Evolutionary conservation across 1,284 basidiomycete genomes (phyloP), one percentile per base, ranked within the genome.

Genomic region (Pyrrhoderma lamaoense): DNA sequence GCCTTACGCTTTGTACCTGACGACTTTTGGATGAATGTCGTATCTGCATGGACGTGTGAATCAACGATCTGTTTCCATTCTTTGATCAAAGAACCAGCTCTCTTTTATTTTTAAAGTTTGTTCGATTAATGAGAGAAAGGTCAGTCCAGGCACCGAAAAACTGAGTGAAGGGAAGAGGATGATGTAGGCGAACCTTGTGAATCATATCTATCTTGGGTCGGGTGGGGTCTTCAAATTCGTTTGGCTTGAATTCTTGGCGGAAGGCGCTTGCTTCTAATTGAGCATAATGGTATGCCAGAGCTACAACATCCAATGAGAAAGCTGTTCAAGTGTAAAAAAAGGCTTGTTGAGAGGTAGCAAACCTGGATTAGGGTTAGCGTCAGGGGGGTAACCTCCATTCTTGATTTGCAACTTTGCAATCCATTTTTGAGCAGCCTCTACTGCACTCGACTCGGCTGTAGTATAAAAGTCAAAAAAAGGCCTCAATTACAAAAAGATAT

Each of bases 331-430:
- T 45, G 51, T 31, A 14, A 13, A 1, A 14, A 19, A 34, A 22
- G 51, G 18, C 16, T 22, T 7, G 8, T 8, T 11, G 21, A 45
- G 16, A 45, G 8, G 19, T 21, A 19, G 57, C 79, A 62, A 58
- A 93, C 92, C 78, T 59, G 95, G 95, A 66, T 98, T 99, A 1
- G 92, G 92, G 64, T 90, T 93, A 23, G 83, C 82, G 63, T 95
- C 91, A 1, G 93, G 89, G 22, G 84, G 77, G 70, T 96, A 98
- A 48, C 77, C 69, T 43, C 83, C 82, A 51, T 82, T 81, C 68
- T 89, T 91, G 56, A 91, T 74, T 36, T 78, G 79, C 36, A 94
- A 71, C 62, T 89, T 88, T 61, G 83, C 79, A 49, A 98, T 82
- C 73, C 93, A 83, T 49, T 75, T 74, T 57, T 73, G 72, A 42